Evolutionary conservation across 1,284 basidiomycete genomes (phyloP).

Genomic region (Ganoderma meredithae): DNA sequence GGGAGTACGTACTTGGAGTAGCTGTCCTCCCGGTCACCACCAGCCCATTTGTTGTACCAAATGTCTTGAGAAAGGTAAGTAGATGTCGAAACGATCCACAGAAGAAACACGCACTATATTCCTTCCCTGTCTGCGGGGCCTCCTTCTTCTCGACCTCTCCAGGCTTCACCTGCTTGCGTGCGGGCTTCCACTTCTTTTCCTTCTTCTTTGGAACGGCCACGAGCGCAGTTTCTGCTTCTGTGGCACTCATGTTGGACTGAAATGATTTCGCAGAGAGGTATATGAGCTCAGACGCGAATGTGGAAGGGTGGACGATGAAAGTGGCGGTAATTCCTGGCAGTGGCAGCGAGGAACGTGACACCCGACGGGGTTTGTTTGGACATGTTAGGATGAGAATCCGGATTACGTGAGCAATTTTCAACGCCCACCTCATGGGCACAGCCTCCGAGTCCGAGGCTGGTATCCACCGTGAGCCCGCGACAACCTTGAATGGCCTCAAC

Average conservation of each 20-base stretch:
- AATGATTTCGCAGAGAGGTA: neutral
- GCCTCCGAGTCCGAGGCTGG: neutral
- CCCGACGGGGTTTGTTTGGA: conserved; percentile 24
- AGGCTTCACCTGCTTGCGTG: conserved; percentile 88
- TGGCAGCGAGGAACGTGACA: neutral
- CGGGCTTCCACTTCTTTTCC: conserved; percentile 74
- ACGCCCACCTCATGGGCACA: conserved; percentile 7
- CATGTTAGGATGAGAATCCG: conserved; percentile 27
- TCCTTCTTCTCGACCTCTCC: conserved; percentile 91
- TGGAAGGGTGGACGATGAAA: neutral
- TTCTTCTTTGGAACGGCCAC: conserved; percentile 46
- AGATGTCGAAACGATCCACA: neutral
- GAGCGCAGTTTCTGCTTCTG: conserved; percentile 37
- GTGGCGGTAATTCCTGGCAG: neutral
- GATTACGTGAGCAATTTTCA: conserved; percentile 14
- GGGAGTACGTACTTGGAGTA: conserved; percentile 81
- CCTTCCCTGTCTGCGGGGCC: conserved; percentile 90
- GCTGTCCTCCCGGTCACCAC: conserved; percentile 92
- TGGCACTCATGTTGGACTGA: conserved; percentile 32
- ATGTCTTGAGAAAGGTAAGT: conserved; percentile 68
- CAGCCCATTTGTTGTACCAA: conserved; percentile 99
- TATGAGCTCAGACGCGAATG: too few species aligned
- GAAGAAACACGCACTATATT: conserved; percentile 78
- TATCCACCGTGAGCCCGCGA: too few species aligned
- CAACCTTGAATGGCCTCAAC: neutral